A percentile compares a stretch with the other conserved stretches of the same genome.
Evolutionary conservation across 75 land plant species (phyloP).

Genomic region (Selaginella moellendorffii): DNA sequence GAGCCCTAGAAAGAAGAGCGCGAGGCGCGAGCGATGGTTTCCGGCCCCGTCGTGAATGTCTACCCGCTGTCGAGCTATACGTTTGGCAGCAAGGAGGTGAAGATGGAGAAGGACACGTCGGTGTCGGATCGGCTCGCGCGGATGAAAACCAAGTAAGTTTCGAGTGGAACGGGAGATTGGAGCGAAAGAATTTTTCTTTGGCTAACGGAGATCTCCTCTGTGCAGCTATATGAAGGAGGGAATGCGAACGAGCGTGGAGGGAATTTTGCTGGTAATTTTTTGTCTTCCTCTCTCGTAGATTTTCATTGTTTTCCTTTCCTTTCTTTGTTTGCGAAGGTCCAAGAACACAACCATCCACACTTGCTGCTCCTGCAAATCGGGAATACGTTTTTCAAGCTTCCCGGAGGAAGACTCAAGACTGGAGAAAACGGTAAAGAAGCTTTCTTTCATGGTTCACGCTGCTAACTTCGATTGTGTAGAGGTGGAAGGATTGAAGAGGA

Average conservation of each 20-base stretch:
- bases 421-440: conserved; percentile 80
- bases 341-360: conserved; percentile 98
- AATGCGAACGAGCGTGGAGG: conserved; percentile 96
- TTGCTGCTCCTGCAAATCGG: conserved; percentile 88
- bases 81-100: conserved; percentile 94
- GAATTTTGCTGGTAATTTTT: conserved; percentile 65
- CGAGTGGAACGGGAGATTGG: too few relatives aligned
- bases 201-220: too few relatives aligned
- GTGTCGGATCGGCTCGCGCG: conserved; percentile 92
- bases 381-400: conserved; percentile 93
- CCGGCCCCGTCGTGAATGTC: conserved; percentile 71
- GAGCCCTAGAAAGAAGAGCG: too few relatives aligned
- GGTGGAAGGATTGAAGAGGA: conserved; percentile 91
- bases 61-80: conserved; percentile 97
- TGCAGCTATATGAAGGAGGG: conserved; percentile 96
- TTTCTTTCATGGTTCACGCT: background rate
- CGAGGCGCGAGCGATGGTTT: conserved; percentile 39
- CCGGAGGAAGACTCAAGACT: conserved; percentile 93
- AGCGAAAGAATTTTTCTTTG: too few relatives aligned
- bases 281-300: too few relatives aligned
- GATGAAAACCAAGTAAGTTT: conserved; percentile 90
- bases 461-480: conserved; percentile 30
- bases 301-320: background rate
- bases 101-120: conserved; percentile 98
- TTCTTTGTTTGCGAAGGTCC: conserved; percentile 60